These are phyloP conservation scores for Acephala macrosclerotiorum DNA, from an alignment of 2,329 filamentous ascomycete genomes.

Conservation along the genomic window DNA sequence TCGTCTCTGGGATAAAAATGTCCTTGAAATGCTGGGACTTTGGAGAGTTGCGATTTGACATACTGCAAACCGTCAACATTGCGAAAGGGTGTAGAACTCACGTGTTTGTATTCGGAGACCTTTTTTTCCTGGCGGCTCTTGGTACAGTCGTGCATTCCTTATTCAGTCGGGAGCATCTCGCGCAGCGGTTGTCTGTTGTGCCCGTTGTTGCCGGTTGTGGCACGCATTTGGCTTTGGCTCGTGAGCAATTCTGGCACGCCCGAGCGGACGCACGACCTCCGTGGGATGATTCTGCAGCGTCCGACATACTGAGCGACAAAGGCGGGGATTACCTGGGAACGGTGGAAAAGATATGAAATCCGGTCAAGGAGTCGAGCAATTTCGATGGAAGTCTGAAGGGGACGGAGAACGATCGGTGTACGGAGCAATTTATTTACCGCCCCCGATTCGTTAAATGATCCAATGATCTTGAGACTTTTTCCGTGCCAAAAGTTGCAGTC, in stretches of 20 bases:
- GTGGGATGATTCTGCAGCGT: background rate
- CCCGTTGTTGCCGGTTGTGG: constrained; percentile 20
- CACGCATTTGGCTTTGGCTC: constrained; percentile 37
- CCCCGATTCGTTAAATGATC: too few species aligned
- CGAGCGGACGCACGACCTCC: background rate
- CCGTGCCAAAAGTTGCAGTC: too few species aligned
- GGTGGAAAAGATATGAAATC: background rate
- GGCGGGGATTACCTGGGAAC: background rate
- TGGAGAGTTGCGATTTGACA: background rate
- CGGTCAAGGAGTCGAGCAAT: background rate
- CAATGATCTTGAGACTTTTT: too few species aligned
- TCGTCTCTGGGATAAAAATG: too few species aligned
- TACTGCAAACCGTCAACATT: background rate
- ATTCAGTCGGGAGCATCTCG: constrained; percentile 35
- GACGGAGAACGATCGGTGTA: too few species aligned
- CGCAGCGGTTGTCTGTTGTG: constrained; percentile 21
- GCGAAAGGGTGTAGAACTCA: constrained; percentile 15
- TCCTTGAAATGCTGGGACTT: background rate
- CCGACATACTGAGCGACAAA: background rate
- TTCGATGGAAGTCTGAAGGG: too few species aligned
- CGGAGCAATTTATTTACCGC: too few species aligned
- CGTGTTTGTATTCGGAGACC: constrained; percentile 32
- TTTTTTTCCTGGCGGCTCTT: constrained; percentile 30
- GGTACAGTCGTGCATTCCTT: constrained; percentile 33
- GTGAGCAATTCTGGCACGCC: constrained; percentile 2